phyloP scores from a whole-genome alignment of 2,329 filamentous ascomycete genomes.

The Pseudogymnoascus sp. region DNA sequence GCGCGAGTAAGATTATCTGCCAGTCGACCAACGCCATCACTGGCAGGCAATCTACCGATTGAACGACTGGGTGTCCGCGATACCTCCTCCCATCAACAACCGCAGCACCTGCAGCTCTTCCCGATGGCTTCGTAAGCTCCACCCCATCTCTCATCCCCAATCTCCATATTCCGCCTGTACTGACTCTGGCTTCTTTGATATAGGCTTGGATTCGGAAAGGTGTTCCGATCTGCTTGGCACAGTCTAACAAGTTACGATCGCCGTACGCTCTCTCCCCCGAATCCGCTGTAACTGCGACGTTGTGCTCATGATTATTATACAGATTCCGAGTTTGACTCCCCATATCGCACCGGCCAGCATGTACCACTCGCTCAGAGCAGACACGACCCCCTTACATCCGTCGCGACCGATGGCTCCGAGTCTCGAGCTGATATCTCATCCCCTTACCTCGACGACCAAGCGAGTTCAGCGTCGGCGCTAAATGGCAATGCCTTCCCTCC shows the following conservation, averaged over 20 bases:
- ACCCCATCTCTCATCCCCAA: not conserved
- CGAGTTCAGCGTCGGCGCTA: slow-evolving; percentile 42
- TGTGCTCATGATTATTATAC: slow-evolving; percentile 21
- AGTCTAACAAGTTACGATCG: slow-evolving; percentile 63
- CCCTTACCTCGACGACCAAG: slow-evolving; percentile 67
- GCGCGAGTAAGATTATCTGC: slow-evolving; percentile 7
- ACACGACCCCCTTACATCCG: slow-evolving; percentile 74
- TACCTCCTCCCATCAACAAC: slow-evolving; percentile 10
- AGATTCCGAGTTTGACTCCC: slow-evolving; percentile 92
- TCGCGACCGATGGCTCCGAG: slow-evolving; percentile 77
- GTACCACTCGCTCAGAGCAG: slow-evolving; percentile 79
- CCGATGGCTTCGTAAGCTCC: slow-evolving; percentile 11
- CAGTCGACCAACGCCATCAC: slow-evolving; percentile 2
- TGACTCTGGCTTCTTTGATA: not conserved
- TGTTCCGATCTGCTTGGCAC: slow-evolving; percentile 88
- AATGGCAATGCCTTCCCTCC: slow-evolving; percentile 51
- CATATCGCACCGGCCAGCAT: slow-evolving; percentile 83
- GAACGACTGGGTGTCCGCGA: slow-evolving; percentile 10
- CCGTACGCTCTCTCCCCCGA: slow-evolving; percentile 42
- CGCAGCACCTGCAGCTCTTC: not conserved
- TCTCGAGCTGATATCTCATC: slow-evolving; percentile 77
- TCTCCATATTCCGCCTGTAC: not conserved
- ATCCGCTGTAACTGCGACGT: slow-evolving; percentile 42
- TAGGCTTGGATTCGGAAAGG: slow-evolving; percentile 46
- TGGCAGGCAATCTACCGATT: slow-evolving; percentile 11